A percentile compares a stretch with the other conserved stretches of the same genome.
Conservation (phyloP, 805 yeast species). For the Cyberlindnera amylophila region DNA sequence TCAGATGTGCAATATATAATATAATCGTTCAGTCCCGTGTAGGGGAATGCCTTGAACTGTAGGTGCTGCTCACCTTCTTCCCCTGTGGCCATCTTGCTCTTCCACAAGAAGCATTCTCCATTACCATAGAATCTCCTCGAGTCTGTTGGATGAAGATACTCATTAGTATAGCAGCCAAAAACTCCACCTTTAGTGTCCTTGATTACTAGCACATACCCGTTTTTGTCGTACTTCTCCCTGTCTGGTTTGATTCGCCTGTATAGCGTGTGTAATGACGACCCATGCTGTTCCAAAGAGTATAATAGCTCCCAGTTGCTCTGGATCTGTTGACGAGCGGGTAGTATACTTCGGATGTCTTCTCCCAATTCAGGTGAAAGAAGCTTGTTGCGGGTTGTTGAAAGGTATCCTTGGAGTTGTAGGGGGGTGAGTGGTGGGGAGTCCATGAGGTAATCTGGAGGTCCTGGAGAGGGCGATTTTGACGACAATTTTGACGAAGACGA, state of each 20-base stretch:
- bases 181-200: constrained; percentile 58
- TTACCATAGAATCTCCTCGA: constrained; percentile 80
- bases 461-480: constrained; percentile 9
- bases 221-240: constrained; percentile 35
- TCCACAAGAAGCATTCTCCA: constrained; percentile 95
- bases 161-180: constrained; percentile 82
- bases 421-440: constrained; percentile 47
- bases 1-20: constrained; percentile 75
- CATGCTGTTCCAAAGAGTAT: constrained; percentile 90
- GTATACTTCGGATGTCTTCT: constrained; percentile 62
- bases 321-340: constrained; percentile 79
- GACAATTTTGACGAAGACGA: neutral
- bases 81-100: constrained; percentile 22
- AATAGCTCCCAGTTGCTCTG: constrained; percentile 71
- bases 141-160: constrained; percentile 66
- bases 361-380: constrained; percentile 63
- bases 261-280: constrained; percentile 78
- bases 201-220: constrained; percentile 73
- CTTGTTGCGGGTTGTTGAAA: constrained; percentile 49
- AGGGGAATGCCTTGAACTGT: constrained; percentile 76
- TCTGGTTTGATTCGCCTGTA: constrained; percentile 54
- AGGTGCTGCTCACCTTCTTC: constrained; percentile 11
- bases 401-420: constrained; percentile 58
- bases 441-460: neutral
- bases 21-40: constrained; percentile 85